phyloP scores from a whole-genome alignment of 306 rosid genomes.

The Canavalia gladiata region DNA sequence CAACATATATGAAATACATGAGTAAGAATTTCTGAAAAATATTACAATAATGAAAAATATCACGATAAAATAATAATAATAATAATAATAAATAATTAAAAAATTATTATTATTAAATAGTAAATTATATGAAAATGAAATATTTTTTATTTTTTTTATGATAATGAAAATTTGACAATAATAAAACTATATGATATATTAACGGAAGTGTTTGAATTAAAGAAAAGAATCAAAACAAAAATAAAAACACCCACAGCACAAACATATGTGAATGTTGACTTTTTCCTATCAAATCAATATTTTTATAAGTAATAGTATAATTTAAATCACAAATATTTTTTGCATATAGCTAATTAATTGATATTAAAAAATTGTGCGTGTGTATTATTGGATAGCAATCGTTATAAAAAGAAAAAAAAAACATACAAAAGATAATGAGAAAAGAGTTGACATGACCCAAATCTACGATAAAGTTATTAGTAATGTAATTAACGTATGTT shows the following conservation, averaged over 20 bases:
- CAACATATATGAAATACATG: no score
- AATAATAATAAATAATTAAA: no score
- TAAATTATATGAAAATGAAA: constrained; percentile 6
- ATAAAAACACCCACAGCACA: background rate
- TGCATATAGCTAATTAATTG: background rate
- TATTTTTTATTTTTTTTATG: background rate
- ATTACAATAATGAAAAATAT: no score
- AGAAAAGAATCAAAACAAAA: background rate
- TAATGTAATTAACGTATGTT: background rate
- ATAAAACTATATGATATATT: background rate
- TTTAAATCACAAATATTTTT: background rate
- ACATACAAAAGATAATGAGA: background rate
- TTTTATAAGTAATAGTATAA: constrained; percentile 1
- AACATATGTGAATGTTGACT: constrained; percentile 5
- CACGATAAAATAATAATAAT: no score
- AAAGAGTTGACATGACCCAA: background rate
- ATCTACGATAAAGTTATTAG: background rate
- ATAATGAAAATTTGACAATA: constrained; percentile 9
- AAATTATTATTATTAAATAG: background rate
- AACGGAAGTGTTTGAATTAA: background rate
- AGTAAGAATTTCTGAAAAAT: no score
- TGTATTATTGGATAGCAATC: background rate
- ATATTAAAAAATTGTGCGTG: background rate
- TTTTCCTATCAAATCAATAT: background rate
- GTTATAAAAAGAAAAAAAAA: background rate